These are phyloP conservation scores for Blastocladiella britannica DNA, from an alignment of 192 early-diverging fungal species.

Conservation along the genomic window DNA sequence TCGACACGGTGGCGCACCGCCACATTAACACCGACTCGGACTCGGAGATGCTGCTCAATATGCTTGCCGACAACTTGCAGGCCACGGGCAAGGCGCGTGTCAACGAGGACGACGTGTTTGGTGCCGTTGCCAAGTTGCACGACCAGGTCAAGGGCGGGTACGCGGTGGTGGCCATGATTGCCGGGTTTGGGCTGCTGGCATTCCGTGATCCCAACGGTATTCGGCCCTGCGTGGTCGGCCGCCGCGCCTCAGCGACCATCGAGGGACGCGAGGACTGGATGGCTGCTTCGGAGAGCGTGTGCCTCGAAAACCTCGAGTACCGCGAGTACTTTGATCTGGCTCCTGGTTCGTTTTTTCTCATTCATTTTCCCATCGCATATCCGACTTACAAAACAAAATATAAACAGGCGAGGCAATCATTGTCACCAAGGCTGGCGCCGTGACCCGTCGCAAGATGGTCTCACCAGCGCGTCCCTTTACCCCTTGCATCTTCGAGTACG, in stretches of 20 bases:
- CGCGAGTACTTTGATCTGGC: conserved; percentile 71
- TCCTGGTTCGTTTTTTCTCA: conserved; percentile 28
- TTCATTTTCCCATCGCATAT: conserved; percentile 1
- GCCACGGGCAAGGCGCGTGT: conserved; percentile 89
- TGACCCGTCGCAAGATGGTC: conserved; percentile 44
- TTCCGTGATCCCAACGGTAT: conserved; percentile 92
- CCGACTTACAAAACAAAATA: not conserved
- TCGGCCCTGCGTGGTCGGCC: conserved; percentile 83
- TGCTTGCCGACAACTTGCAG: conserved; percentile 92
- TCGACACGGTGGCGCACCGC: conserved; percentile 89
- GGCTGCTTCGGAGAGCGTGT: conserved; percentile 95
- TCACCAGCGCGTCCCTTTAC: conserved; percentile 33
- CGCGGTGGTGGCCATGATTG: conserved; percentile 90
- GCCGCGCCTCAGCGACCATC: conserved; percentile 29
- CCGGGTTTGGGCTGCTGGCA: conserved; percentile 89
- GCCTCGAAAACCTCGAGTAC: conserved; percentile 75
- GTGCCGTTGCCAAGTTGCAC: conserved; percentile 65
- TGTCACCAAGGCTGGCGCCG: conserved; percentile 47
- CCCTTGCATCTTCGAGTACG: conserved; percentile 99
- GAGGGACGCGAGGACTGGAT: conserved; percentile 76
- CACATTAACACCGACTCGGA: conserved; percentile 99
- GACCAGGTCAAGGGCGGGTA: conserved; percentile 75
- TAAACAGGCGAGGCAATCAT: conserved; percentile 68
- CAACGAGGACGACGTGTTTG: conserved; percentile 97
- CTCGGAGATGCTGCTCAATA: conserved; percentile 92